These are phyloP conservation scores for Saccharomyces jurei DNA, from an alignment of 805 yeast genomes.

Conservation along the genomic window DNA sequence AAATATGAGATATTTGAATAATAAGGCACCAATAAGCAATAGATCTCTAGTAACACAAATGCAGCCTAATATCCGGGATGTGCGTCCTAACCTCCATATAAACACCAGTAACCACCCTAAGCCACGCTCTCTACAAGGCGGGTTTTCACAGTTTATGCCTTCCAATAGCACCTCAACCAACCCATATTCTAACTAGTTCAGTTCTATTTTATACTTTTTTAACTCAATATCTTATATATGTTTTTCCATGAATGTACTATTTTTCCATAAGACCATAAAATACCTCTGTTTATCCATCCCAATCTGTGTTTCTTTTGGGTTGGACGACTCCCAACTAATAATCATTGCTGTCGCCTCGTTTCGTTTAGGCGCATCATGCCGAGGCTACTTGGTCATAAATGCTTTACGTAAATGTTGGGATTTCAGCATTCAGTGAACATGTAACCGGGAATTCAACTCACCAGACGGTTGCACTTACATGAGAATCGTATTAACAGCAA, in stretches of 20 bases:
- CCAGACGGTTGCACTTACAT: background rate
- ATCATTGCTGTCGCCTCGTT: background rate
- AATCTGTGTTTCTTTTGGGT: background rate
- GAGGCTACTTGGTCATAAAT: background rate
- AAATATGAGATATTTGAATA: background rate
- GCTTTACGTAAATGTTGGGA: background rate
- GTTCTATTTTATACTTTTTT: background rate
- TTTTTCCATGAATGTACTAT: background rate
- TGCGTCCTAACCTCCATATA: conserved; percentile 1
- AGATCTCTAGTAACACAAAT: conserved; percentile 2
- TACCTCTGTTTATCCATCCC: background rate
- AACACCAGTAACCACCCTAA: conserved; percentile 2
- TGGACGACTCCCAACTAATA: background rate
- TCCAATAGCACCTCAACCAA: conserved; percentile 13
- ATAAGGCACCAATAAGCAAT: background rate
- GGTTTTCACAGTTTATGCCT: conserved; percentile 31
- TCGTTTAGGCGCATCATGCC: background rate
- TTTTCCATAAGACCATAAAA: background rate
- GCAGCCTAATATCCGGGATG: conserved; percentile 2
- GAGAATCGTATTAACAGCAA: background rate
- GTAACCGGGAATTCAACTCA: background rate
- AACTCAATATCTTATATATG: background rate
- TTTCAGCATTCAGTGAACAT: background rate
- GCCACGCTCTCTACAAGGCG: conserved; percentile 12
- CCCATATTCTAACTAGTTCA: conserved; percentile 21